Evolutionary conservation across 2,329 filamentous ascomycete species (phyloP), one percentile per base, ranked within the genome.

Genomic region (Hypoxylon sp.): DNA sequence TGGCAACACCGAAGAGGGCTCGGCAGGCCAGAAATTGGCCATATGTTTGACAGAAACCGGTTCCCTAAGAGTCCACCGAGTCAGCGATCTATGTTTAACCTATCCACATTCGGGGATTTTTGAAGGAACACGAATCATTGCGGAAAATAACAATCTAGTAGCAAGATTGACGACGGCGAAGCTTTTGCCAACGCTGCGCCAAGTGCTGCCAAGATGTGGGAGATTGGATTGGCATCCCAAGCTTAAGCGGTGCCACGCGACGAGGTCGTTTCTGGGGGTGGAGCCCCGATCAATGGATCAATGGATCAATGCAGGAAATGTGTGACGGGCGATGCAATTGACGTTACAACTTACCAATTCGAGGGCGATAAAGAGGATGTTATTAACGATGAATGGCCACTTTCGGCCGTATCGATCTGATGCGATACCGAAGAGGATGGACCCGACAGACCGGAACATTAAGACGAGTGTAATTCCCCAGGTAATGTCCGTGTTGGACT

Each of bases 311-410:
- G 46, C 46, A 56, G 43, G 60, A 43, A 59, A 55, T 52, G 61
- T 51, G 41, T 58, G 63, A 63, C 50, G 41, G 23, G 30, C 53
- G 19, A 43, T 14, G 32, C 28, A 32, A 48, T 56, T n/a, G n/a
- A 45, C 38, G 36, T 9, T 32, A 13, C 45, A n/a, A 77, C 82
- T 80, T 74, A 90, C 90, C 74, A 94, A 83, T 78, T 94, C 91
- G 9, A 94, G 83, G 5, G 89, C 77, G 38, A 92, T 90, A 64
- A 94, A 89, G 19, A 94, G 82, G 21, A 93, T 66, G 79, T 93
- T 92, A 80, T 94, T 94, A 65, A 91, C 75, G 13, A 94, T 85
- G 81, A 94, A 93, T 0, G 91, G 91, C 90, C 91, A 93, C 75
- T 87, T 88, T 51, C 87, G 80, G 3, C 87, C 87, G 69, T 86